Evolutionary conservation across 306 rosid species (phyloP).

Genomic region (Vicia sativa): DNA sequence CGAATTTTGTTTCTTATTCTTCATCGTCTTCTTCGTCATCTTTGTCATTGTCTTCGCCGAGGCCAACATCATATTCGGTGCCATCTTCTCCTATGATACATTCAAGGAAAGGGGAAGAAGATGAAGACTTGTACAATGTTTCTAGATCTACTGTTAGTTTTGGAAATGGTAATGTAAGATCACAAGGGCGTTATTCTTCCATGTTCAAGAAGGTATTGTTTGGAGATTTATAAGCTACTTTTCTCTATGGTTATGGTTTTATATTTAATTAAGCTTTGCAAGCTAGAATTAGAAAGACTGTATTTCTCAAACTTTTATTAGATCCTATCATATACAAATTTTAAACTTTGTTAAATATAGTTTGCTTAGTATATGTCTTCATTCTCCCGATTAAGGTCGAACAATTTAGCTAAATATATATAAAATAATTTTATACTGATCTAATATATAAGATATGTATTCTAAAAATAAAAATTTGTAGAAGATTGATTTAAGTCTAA

Average conservation of each 20-base stretch:
- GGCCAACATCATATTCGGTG: constrained; percentile 37
- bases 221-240: constrained; percentile 33
- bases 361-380: no score
- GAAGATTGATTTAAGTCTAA: no score
- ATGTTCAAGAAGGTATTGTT: constrained; percentile 61
- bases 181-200: constrained; percentile 52
- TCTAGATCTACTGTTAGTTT: constrained; percentile 37
- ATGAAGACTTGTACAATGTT: constrained; percentile 39
- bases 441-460: no score
- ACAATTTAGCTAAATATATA: no score
- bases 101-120: constrained; percentile 26
- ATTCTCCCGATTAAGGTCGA: no score
- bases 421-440: no score
- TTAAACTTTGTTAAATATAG: no score
- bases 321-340: constrained; percentile 1
- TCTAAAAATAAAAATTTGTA: no score
- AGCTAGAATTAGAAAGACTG: constrained; percentile 32
- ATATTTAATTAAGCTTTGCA: background rate
- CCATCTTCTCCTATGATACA: constrained; percentile 53
- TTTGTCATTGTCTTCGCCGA: constrained; percentile 14
- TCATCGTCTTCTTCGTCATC: constrained; percentile 49
- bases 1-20: constrained; percentile 30
- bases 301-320: constrained; percentile 38
- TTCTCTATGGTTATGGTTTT: background rate
- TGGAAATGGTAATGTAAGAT: constrained; percentile 40